These are phyloP conservation scores for Ceratocystis huliohia DNA, from an alignment of 2,329 filamentous ascomycete species.

Conservation along the genomic window DNA sequence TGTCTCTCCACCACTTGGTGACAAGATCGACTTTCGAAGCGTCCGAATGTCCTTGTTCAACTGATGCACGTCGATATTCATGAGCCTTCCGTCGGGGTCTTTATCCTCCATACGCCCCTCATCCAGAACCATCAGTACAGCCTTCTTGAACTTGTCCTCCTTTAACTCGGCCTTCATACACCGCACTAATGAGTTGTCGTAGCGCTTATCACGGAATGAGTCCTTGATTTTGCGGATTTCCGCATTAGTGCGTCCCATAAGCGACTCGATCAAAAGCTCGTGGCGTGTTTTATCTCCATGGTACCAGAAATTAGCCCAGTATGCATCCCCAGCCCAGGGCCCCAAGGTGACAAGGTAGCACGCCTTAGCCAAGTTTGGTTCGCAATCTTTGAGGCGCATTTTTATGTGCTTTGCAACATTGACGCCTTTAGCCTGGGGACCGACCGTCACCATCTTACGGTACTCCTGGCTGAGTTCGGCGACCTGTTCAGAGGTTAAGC, in stretches of 20 bases:
- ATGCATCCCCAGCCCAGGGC: slow-evolving; percentile 82
- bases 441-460: slow-evolving; percentile 76
- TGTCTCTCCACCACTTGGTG: slow-evolving; percentile 71
- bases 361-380: slow-evolving; percentile 72
- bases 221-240: slow-evolving; percentile 81
- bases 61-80: slow-evolving; percentile 45
- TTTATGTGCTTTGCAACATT: slow-evolving; percentile 81
- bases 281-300: slow-evolving; percentile 72
- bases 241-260: slow-evolving; percentile 82
- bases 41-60: slow-evolving; percentile 61
- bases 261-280: slow-evolving; percentile 80
- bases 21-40: slow-evolving; percentile 53
- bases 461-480: slow-evolving; percentile 78
- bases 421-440: slow-evolving; percentile 58
- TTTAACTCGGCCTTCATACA: slow-evolving; percentile 91
- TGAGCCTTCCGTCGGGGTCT: slow-evolving; percentile 47
- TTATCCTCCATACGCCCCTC: slow-evolving; percentile 72
- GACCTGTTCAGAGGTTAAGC: slow-evolving; percentile 75
- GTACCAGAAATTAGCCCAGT: slow-evolving; percentile 98
- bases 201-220: slow-evolving; percentile 83
- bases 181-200: slow-evolving; percentile 62
- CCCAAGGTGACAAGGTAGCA: slow-evolving; percentile 84
- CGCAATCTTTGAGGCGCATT: slow-evolving; percentile 57
- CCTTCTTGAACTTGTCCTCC: slow-evolving; percentile 90
- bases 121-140: slow-evolving; percentile 71